Evolutionary conservation across 306 rosid genomes (phyloP).

Genomic region (Medicago lupulina): DNA sequence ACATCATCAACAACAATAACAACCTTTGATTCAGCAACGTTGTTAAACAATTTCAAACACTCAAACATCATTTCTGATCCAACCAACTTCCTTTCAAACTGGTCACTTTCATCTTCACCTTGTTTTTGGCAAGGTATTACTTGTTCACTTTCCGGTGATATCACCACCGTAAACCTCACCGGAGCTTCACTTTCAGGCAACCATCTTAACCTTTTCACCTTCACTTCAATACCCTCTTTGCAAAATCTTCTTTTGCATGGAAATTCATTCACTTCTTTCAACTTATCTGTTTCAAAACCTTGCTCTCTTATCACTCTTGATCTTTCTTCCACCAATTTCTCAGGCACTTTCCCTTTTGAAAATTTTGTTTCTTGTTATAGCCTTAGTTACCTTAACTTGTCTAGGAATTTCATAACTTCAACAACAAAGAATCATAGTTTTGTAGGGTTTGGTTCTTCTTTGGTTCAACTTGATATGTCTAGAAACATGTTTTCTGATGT

Average conservation of each 20-base stretch:
- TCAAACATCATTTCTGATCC: constrained; percentile 62
- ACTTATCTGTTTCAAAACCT: constrained; percentile 37
- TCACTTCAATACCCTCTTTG: constrained; percentile 55
- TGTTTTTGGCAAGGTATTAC: constrained; percentile 65
- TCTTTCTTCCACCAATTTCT: constrained; percentile 65
- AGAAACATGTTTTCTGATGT: constrained; percentile 54
- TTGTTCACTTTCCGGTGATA: constrained; percentile 51
- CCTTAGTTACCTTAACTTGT: constrained; percentile 56
- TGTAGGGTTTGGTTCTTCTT: constrained; percentile 36
- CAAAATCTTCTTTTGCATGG: constrained; percentile 45
- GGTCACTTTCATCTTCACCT: constrained; percentile 40
- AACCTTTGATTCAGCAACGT: not conserved
- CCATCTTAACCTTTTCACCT: constrained; percentile 48
- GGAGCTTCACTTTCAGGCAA: constrained; percentile 58
- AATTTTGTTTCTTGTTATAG: constrained; percentile 38
- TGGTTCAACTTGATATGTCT: constrained; percentile 62
- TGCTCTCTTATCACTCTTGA: constrained; percentile 54
- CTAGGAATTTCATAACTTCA: constrained; percentile 51
- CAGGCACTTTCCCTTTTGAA: constrained; percentile 47
- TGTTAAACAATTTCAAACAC: constrained; percentile 56
- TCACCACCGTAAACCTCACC: constrained; percentile 57
- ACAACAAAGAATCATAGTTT: not conserved
- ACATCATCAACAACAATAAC: constrained; percentile 4
- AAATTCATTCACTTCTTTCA: constrained; percentile 54
- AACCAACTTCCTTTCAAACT: constrained; percentile 50